phyloP scores from a whole-genome alignment of 768 basidiomycete species.

The Trametes punicea region DNA sequence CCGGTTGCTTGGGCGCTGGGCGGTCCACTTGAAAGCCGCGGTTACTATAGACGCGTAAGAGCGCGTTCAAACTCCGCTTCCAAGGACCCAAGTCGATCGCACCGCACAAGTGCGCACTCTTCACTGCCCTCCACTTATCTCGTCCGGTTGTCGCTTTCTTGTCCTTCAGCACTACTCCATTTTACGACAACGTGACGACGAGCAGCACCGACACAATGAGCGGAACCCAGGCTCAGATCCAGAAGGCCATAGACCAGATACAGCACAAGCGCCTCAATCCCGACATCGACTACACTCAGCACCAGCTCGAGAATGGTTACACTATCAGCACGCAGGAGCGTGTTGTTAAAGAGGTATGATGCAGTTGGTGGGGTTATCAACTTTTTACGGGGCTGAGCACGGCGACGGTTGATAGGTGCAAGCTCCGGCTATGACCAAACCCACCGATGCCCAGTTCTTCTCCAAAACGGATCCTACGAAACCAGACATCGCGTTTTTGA shows the following conservation, averaged over 20 bases:
- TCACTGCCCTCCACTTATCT: conserved; percentile 14
- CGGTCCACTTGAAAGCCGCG: neutral
- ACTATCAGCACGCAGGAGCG: conserved; percentile 91
- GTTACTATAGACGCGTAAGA: conserved; percentile 8
- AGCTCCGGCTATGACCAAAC: conserved; percentile 92
- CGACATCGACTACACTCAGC: conserved; percentile 87
- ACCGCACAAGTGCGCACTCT: conserved; percentile 20
- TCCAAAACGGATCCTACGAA: conserved; percentile 79
- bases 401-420: conserved; percentile 63
- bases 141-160: conserved; percentile 18
- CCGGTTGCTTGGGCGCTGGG: conserved; percentile 1
- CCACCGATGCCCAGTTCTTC: conserved; percentile 94
- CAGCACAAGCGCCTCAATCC: conserved; percentile 46
- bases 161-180: neutral
- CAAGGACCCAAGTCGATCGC: conserved; percentile 11
- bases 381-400: neutral
- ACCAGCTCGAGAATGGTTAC: conserved; percentile 89
- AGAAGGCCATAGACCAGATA: conserved; percentile 67
- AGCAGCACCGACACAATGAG: conserved; percentile 22
- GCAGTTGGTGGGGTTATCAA: neutral
- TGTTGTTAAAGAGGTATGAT: conserved; percentile 88
- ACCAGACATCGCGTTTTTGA: conserved; percentile 93
- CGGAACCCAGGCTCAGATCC: conserved; percentile 46
- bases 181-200: conserved; percentile 12
- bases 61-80: conserved; percentile 19